Percentiles rank a stretch among this genome's conserved stretches.
phyloP scores from a whole-genome alignment of 495 filamentous ascomycete species.

The Aspergillus saccharolyticus region DNA sequence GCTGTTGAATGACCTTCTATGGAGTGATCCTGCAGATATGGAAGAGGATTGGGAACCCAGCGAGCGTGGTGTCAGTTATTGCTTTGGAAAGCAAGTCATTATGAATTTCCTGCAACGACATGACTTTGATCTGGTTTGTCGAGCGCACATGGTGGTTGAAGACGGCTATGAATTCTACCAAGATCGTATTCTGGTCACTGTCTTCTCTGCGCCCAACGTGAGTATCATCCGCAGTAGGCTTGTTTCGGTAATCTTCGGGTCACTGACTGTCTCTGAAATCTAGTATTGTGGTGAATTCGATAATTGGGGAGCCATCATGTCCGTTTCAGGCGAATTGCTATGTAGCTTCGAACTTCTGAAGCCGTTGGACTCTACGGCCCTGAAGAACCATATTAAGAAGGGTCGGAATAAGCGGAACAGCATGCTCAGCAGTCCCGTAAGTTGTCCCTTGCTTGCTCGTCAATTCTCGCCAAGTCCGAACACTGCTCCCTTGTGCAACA shows the following conservation, averaged over 20 bases:
- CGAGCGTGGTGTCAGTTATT: conserved; percentile 95
- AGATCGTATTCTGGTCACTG: conserved; percentile 90
- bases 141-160: conserved; percentile 99
- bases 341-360: conserved; percentile 98
- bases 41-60: conserved; percentile 97
- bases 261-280: conserved; percentile 20
- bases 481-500: conserved; percentile 21
- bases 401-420: conserved; percentile 84
- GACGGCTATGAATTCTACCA: conserved; percentile 99
- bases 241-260: background rate
- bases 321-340: conserved; percentile 84
- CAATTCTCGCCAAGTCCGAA: conserved; percentile 26
- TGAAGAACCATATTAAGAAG: conserved; percentile 99
- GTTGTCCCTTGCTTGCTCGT: conserved; percentile 30
- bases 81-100: conserved; percentile 98
- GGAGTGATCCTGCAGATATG: conserved; percentile 98
- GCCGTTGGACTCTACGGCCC: conserved; percentile 88
- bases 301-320: conserved; percentile 99
- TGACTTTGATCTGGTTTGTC: conserved; percentile 95
- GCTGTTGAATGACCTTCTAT: conserved; percentile 90
- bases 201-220: conserved; percentile 97
- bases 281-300: conserved; percentile 99
- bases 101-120: conserved; percentile 91
- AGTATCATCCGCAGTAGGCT: conserved; percentile 31
- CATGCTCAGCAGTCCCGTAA: conserved; percentile 90